Percentiles rank a stretch among this genome's conserved stretches.
Evolutionary conservation across 2,329 filamentous ascomycete genomes (phyloP).

Genomic region (Stagonosporopsis chrysanthemi): DNA sequence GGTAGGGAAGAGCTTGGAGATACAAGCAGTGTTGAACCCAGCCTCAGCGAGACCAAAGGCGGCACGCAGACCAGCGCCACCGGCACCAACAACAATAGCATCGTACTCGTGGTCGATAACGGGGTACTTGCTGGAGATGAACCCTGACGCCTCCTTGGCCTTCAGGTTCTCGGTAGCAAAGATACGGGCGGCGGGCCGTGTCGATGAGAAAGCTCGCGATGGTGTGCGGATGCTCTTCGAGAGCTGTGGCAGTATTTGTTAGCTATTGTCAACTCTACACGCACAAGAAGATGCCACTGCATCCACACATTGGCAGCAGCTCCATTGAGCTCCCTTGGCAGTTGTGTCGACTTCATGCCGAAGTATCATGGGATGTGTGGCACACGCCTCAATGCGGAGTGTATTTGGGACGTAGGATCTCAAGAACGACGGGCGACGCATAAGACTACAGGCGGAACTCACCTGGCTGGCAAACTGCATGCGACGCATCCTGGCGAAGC

Average conservation of each 20-base stretch:
- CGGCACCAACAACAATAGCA: constrained; percentile 90
- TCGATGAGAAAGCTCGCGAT: constrained; percentile 84
- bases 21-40: constrained; percentile 88
- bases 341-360: constrained; percentile 15
- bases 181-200: constrained; percentile 81
- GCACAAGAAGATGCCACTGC: not conserved
- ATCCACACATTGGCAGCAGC: not conserved
- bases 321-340: constrained; percentile 7
- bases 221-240: constrained; percentile 69
- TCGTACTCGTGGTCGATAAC: constrained; percentile 99
- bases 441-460: constrained; percentile 28
- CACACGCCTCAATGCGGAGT: constrained; percentile 39
- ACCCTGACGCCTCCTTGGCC: constrained; percentile 90
- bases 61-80: constrained; percentile 80
- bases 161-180: constrained; percentile 85
- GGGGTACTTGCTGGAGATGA: constrained; percentile 88
- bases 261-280: constrained; percentile 37
- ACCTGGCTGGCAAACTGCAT: constrained; percentile 50
- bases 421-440: constrained; percentile 20
- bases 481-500: constrained; percentile 51
- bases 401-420: constrained; percentile 26
- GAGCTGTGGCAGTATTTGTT: constrained; percentile 59
- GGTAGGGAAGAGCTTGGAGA: constrained; percentile 85
- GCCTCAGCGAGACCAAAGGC: constrained; percentile 87
- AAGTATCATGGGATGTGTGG: constrained; percentile 31